Percentiles rank a stretch among this genome's conserved stretches.
Conservation (phyloP, 148 eudicot species). For the Persicaria maculosa region DNA sequence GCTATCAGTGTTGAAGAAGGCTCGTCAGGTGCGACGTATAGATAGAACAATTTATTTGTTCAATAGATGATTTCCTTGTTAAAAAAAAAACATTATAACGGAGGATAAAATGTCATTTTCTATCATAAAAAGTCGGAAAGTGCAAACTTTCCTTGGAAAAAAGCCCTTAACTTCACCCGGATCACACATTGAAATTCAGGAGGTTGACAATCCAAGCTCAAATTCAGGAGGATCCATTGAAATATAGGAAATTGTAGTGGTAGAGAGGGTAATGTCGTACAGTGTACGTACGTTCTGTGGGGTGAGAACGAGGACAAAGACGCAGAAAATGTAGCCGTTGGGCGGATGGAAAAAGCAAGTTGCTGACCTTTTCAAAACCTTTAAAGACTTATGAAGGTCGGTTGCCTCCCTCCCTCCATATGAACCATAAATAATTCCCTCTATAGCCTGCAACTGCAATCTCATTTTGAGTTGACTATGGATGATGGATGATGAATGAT, state of each 20-base stretch:
- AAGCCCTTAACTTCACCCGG: background rate
- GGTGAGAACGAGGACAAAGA: background rate
- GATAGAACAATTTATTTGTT: too few relatives aligned
- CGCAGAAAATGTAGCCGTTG: background rate
- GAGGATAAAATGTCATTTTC: background rate
- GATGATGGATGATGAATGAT: too few relatives aligned
- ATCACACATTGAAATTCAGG: background rate
- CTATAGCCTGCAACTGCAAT: background rate
- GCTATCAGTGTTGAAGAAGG: too few relatives aligned
- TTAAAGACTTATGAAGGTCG: background rate
- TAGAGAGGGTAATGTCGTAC: constrained; percentile 12
- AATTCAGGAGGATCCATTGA: background rate
- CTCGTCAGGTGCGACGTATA: too few relatives aligned
- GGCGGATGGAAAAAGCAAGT: background rate
- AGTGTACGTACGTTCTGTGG: constrained; percentile 2
- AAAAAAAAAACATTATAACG: too few relatives aligned
- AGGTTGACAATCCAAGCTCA: background rate
- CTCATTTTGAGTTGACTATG: too few relatives aligned
- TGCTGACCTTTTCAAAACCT: constrained; percentile 5
- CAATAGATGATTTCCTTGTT: too few relatives aligned
- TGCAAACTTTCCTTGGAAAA: background rate
- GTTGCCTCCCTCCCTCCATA: background rate
- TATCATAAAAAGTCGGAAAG: background rate
- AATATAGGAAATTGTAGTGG: constrained; percentile 2
- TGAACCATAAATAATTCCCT: background rate